Evolutionary conservation across 148 eudicot genomes (phyloP).

Genomic region (Silene latifolia): DNA sequence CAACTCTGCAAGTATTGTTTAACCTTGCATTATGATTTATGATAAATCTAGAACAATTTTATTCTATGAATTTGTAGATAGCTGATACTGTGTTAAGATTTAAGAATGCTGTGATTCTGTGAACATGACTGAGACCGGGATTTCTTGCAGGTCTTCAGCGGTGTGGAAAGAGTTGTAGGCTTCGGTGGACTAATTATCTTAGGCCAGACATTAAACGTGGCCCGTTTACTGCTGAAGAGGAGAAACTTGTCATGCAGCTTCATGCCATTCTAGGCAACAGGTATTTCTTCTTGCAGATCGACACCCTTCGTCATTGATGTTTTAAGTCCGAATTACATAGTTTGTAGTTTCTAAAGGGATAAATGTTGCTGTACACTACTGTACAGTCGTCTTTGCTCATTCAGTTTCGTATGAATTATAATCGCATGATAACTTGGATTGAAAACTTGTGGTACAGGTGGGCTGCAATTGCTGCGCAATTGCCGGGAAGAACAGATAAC

Average conservation of each 20-base stretch:
- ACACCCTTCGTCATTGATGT: background rate
- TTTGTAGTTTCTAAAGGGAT: no score
- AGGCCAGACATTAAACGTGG: slow-evolving; percentile 79
- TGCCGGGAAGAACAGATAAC: slow-evolving; percentile 89
- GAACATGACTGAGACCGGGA: background rate
- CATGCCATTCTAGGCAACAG: slow-evolving; percentile 73
- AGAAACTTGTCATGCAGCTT: slow-evolving; percentile 55
- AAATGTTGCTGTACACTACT: no score
- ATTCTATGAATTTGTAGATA: background rate
- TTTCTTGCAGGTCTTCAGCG: slow-evolving; percentile 55
- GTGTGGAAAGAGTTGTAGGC: slow-evolving; percentile 87
- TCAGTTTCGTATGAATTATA: no score
- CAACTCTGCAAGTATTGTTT: no score
- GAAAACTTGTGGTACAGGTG: slow-evolving; percentile 43
- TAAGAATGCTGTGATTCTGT: background rate
- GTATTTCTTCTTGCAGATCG: slow-evolving; percentile 26
- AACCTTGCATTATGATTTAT: background rate
- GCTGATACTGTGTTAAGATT: background rate
- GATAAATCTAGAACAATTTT: background rate
- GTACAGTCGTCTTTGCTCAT: no score
- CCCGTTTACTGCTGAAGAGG: slow-evolving; percentile 69
- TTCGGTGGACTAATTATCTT: slow-evolving; percentile 81
- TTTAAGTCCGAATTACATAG: no score
- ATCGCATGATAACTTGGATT: no score
- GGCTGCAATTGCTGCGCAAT: slow-evolving; percentile 92